Conservation (phyloP, 345 rosid species). For the Brassica incana region DNA sequence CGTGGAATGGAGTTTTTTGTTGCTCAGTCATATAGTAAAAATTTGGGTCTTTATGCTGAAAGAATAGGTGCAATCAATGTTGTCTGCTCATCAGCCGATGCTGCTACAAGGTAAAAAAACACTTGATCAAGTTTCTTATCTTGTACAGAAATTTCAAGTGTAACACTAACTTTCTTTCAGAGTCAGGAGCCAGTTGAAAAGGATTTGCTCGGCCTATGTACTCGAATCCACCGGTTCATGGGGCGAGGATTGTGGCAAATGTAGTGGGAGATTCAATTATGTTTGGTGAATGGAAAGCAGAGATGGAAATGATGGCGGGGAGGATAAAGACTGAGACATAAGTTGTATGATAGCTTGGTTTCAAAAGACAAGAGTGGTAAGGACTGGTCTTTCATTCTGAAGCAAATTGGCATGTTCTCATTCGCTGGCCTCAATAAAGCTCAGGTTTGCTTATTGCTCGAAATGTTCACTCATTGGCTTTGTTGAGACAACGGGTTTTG, state of each 20-base stretch:
- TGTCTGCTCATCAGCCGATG: slow-evolving; percentile 82
- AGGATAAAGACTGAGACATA: slow-evolving; percentile 87
- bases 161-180: slow-evolving; percentile 58
- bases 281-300: slow-evolving; percentile 85
- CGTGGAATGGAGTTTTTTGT: slow-evolving; percentile 85
- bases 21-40: slow-evolving; percentile 97
- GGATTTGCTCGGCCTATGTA: slow-evolving; percentile 93
- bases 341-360: slow-evolving; percentile 65
- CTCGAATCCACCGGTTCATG: slow-evolving; percentile 95
- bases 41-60: slow-evolving; percentile 88
- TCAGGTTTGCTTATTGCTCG: slow-evolving; percentile 64
- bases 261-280: slow-evolving; percentile 83
- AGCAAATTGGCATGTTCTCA: slow-evolving; percentile 98
- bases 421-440: slow-evolving; percentile 89
- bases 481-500: slow-evolving; percentile 1
- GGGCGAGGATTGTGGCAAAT: slow-evolving; percentile 86
- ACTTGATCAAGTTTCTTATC: neutral
- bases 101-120: slow-evolving; percentile 67
- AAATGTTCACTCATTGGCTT: neutral
- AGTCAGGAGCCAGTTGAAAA: slow-evolving; percentile 97
- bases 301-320: slow-evolving; percentile 99
- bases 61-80: slow-evolving; percentile 91
- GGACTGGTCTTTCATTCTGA: slow-evolving; percentile 91
- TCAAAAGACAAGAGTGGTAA: slow-evolving; percentile 85
- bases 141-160: too few species aligned